These are phyloP conservation scores for Teunomyces tritomae DNA, from an alignment of 805 yeast genomes.

Conservation along the genomic window DNA sequence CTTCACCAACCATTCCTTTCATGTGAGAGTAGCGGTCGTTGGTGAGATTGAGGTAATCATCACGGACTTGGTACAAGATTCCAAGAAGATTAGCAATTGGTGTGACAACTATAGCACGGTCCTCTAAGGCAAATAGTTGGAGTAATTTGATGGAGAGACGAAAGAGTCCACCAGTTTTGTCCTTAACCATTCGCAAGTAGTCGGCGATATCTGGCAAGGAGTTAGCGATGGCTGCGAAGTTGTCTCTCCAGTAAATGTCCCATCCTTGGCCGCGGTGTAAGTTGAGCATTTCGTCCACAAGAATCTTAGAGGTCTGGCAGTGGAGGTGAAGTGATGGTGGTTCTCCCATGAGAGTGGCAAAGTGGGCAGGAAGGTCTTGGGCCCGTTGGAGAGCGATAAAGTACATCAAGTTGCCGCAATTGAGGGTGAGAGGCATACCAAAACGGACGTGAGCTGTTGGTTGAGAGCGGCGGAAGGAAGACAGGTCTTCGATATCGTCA, in stretches of 20 bases:
- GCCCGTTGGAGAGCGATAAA: conserved; percentile 63
- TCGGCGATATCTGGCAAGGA: conserved; percentile 33
- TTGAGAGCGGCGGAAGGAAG: conserved; percentile 67
- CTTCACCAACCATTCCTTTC: conserved; percentile 74
- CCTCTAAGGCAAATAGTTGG: conserved; percentile 29
- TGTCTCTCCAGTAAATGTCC: conserved; percentile 86
- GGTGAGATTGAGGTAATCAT: conserved; percentile 73
- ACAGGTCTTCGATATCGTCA: conserved; percentile 87
- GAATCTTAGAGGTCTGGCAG: conserved; percentile 37
- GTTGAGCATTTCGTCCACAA: conserved; percentile 72
- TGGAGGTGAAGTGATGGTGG: conserved; percentile 8
- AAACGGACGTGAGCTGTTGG: conserved; percentile 76
- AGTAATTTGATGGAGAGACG: conserved; percentile 69
- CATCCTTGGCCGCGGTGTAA: conserved; percentile 88
- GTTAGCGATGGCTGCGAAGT: conserved; percentile 11
- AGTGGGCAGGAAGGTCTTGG: conserved; percentile 12
- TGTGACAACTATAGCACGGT: conserved; percentile 30
- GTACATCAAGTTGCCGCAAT: conserved; percentile 80
- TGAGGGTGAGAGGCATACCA: conserved; percentile 79
- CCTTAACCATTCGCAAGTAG: conserved; percentile 77
- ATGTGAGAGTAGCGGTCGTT: conserved; percentile 52
- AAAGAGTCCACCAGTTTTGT: conserved; percentile 86
- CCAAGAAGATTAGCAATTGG: conserved; percentile 78
- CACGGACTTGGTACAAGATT: conserved; percentile 78
- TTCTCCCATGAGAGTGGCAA: conserved; percentile 7